Evolutionary conservation across 2,329 filamentous ascomycete genomes (phyloP).

Genomic region (Emydomyces testavorans): DNA sequence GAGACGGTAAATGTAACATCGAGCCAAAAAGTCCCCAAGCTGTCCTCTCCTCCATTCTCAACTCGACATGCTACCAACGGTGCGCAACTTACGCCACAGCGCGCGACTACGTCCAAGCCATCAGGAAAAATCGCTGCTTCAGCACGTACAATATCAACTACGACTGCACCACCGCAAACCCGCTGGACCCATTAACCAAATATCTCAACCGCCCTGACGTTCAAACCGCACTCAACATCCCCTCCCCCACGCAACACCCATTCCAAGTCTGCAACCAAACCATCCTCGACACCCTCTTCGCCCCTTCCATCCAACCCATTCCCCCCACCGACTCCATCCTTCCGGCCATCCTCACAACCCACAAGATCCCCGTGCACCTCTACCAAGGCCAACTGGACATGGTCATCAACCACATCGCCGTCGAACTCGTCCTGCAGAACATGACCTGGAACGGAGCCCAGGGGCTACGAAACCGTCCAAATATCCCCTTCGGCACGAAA

Average conservation of each 20-base stretch:
- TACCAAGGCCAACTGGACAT: slow-evolving; percentile 32
- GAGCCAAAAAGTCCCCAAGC: slow-evolving; percentile 20
- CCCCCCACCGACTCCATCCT: slow-evolving; percentile 27
- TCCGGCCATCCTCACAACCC: slow-evolving; percentile 23
- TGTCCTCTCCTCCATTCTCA: slow-evolving; percentile 24
- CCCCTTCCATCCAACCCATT: slow-evolving; percentile 17
- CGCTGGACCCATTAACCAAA: slow-evolving; percentile 18
- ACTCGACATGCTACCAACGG: slow-evolving; percentile 27
- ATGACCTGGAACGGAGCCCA: slow-evolving; percentile 33
- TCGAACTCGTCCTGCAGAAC: slow-evolving; percentile 30
- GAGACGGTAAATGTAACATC: slow-evolving; percentile 19
- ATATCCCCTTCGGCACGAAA: slow-evolving; percentile 16
- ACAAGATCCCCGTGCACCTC: slow-evolving; percentile 28
- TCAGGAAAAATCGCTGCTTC: slow-evolving; percentile 21
- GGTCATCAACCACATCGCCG: slow-evolving; percentile 30
- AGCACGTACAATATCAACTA: slow-evolving; percentile 28
- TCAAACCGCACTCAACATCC: slow-evolving; percentile 25
- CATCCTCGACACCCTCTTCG: slow-evolving; percentile 22
- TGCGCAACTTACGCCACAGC: slow-evolving; percentile 30
- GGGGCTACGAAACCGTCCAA: slow-evolving; percentile 27
- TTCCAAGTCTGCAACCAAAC: slow-evolving; percentile 26
- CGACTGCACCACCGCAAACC: slow-evolving; percentile 23
- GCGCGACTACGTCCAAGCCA: slow-evolving; percentile 22
- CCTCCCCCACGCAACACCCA: not conserved
- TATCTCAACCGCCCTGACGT: slow-evolving; percentile 29